phyloP scores from a whole-genome alignment of 1,139 yeast genomes.

The Suhomyces guaymorum region DNA sequence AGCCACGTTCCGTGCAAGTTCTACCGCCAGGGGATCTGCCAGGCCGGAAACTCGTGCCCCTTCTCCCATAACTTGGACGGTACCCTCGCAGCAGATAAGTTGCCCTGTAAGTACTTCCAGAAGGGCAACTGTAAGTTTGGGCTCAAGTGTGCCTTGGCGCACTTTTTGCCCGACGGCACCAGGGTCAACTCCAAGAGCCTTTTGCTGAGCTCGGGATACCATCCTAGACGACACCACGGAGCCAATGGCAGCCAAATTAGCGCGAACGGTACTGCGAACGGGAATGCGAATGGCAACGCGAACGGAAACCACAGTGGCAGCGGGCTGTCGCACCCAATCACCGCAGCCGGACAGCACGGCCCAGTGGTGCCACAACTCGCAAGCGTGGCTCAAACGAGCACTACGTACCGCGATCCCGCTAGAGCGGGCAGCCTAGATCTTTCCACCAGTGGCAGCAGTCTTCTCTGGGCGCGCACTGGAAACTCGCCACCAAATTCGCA shows the following conservation, averaged over 20 bases:
- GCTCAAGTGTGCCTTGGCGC: slow-evolving; percentile 88
- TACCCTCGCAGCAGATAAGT: slow-evolving; percentile 55
- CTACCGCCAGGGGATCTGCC: slow-evolving; percentile 87
- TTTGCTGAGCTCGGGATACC: slow-evolving; percentile 8
- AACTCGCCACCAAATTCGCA: slow-evolving; percentile 12
- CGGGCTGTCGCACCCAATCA: too few species aligned
- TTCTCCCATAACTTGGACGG: slow-evolving; percentile 79
- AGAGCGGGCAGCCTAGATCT: too few species aligned
- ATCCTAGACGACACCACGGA: not conserved
- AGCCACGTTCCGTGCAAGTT: slow-evolving; percentile 97
- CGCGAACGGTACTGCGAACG: too few species aligned
- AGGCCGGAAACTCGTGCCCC: slow-evolving; percentile 90
- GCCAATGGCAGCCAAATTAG: slow-evolving; percentile 1
- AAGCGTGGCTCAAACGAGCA: too few species aligned
- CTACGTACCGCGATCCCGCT: too few species aligned
- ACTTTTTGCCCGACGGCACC: slow-evolving; percentile 86
- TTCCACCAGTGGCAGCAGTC: slow-evolving; percentile 4
- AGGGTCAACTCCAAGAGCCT: slow-evolving; percentile 57
- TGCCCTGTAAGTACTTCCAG: slow-evolving; percentile 90
- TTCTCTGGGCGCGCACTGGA: not conserved
- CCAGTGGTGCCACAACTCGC: too few species aligned
- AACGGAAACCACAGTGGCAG: too few species aligned
- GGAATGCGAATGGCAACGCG: too few species aligned
- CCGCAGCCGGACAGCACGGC: too few species aligned
- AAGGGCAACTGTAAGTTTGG: slow-evolving; percentile 96